Percentiles rank a stretch among this genome's conserved stretches.
Conservation (phyloP, 768 basidiomycete genomes). For the Crucibulum laeve region DNA sequence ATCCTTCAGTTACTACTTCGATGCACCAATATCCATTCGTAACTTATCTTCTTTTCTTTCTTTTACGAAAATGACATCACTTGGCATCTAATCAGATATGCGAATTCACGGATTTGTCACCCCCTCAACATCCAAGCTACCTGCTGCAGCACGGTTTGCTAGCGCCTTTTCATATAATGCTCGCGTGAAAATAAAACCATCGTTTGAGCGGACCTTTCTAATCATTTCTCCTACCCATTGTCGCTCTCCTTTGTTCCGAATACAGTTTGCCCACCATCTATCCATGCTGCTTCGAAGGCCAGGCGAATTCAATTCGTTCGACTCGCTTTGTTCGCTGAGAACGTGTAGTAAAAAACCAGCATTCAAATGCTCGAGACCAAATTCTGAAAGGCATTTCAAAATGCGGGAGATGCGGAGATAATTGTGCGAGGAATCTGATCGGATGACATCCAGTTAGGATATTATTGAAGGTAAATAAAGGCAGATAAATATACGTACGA, state of each 20-base stretch:
- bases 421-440: slow-evolving; percentile 64
- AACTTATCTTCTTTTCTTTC: too few species aligned
- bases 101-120: background rate
- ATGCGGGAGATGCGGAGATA: slow-evolving; percentile 75
- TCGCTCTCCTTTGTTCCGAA: slow-evolving; percentile 58
- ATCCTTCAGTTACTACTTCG: too few species aligned
- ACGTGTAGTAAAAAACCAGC: slow-evolving; percentile 67
- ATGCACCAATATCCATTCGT: too few species aligned
- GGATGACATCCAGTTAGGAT: slow-evolving; percentile 6
- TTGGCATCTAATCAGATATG: background rate
- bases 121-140: slow-evolving; percentile 22
- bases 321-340: slow-evolving; percentile 65
- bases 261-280: slow-evolving; percentile 73
- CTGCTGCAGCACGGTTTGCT: slow-evolving; percentile 30
- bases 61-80: too few species aligned
- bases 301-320: slow-evolving; percentile 42
- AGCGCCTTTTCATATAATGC: slow-evolving; percentile 51
- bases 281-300: slow-evolving; percentile 63
- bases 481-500: slow-evolving; percentile 42
- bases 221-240: slow-evolving; percentile 50
- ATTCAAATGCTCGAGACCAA: slow-evolving; percentile 61
- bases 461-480: slow-evolving; percentile 1
- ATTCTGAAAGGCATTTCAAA: slow-evolving; percentile 68
- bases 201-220: slow-evolving; percentile 38
- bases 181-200: slow-evolving; percentile 48